Evolutionary conservation across 495 filamentous ascomycete genomes (phyloP).

Genomic region (Neurospora sp.): DNA sequence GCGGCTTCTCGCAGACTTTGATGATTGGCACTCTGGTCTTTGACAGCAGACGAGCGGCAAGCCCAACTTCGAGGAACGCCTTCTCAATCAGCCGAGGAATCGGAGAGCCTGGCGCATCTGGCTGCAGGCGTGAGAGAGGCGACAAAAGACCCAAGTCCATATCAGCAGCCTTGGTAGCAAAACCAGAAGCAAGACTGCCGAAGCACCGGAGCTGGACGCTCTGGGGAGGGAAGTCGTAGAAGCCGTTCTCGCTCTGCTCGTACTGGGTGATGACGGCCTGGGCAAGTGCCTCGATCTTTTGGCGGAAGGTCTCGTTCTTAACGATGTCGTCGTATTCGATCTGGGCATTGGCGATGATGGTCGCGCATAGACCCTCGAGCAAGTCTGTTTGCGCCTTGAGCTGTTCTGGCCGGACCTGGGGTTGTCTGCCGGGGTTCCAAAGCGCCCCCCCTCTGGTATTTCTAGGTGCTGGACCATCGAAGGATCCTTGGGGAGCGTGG

Average conservation of each 20-base stretch:
- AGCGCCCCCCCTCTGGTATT: constrained; percentile 5
- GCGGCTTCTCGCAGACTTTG: constrained; percentile 64
- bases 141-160: constrained; percentile 66
- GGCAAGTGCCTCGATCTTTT: constrained; percentile 45
- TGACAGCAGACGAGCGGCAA: constrained; percentile 58
- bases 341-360: constrained; percentile 32
- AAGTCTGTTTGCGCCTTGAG: constrained; percentile 32
- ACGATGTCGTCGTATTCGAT: constrained; percentile 43
- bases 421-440: constrained; percentile 8
- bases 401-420: constrained; percentile 21
- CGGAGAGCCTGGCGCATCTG: constrained; percentile 40
- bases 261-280: constrained; percentile 40
- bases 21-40: constrained; percentile 73
- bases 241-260: constrained; percentile 29
- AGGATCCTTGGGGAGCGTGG: constrained; percentile 1
- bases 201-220: constrained; percentile 55
- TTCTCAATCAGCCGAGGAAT: constrained; percentile 59
- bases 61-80: constrained; percentile 55
- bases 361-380: constrained; percentile 35
- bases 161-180: constrained; percentile 62
- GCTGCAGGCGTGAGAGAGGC: constrained; percentile 36
- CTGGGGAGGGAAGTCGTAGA: constrained; percentile 30
- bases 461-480: constrained; percentile 8
- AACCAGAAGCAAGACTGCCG: constrained; percentile 63
- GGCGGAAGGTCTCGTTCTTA: constrained; percentile 54